Base-by-base conservation (phyloP, 768 basidiomycete species). In the Amanita fuliginea region DNA sequence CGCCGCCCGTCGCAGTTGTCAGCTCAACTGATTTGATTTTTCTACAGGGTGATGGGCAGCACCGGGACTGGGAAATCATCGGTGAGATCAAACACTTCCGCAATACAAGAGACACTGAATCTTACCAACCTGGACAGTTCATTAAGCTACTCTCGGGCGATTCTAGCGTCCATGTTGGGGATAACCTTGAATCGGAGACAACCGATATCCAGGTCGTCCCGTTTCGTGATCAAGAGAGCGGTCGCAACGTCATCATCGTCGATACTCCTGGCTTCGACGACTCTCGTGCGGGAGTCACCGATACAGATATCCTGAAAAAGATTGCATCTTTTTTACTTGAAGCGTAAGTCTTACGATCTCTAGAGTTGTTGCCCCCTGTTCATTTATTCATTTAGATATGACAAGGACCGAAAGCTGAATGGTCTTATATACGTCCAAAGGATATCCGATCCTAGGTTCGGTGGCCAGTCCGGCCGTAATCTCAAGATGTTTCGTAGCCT, bases 401-500 rank as follows among this genome's bases (percentile, higher is more conserved):
- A 36, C n/a, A 9, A 21, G 6, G 55, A 54, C 6, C 33, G 59
- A 39, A 69, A 64, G 53, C 62, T 70, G 34, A 59, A 62, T 3
- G 70, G 69, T 14, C 60, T 71, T 57, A 64, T 71, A 35, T 72
- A 72, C 53, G 60, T 71, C 57, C 69, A 72, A 52, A 65, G 70
- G 13, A 71, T 71, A 44, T 57, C 61, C 13, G 70, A 71, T 39
- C 54, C 62, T 56, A 54, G 67, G 24, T 63, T 71, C 57, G 67
- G 68, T 35, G 69, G 70, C 68, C 74, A 45, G 8, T 61, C 68
- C 30, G 60, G 54, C 28, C 64, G 64, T 52, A 76, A 73, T 59
- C 65, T 74, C 35, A 63, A 61, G 33, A 66, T 75, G 60, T 75
- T 75, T 59, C 63, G 65, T 46, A 64, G 70, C 50, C 62, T 75